Conservation (phyloP, 148 eudicot genomes). For the Chenopodium formosanum region DNA sequence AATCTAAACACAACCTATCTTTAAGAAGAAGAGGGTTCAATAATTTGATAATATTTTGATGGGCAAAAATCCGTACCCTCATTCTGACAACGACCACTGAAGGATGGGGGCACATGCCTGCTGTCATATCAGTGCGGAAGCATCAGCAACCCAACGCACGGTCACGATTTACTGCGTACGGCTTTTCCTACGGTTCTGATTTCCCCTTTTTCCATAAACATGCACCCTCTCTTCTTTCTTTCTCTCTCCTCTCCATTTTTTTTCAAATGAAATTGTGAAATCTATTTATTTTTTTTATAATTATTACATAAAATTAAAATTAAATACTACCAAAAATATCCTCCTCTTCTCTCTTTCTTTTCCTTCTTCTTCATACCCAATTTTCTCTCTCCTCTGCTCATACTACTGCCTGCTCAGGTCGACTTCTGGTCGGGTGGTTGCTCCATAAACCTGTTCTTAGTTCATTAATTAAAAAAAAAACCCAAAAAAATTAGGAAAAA, state of each 20-base stretch:
- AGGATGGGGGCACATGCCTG: slow-evolving; percentile 99
- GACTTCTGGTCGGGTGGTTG: slow-evolving; percentile 43
- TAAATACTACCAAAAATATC: background rate
- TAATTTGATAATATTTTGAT: slow-evolving; percentile 34
- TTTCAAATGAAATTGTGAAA: background rate
- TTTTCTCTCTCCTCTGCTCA: slow-evolving; percentile 31
- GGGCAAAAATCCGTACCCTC: slow-evolving; percentile 67
- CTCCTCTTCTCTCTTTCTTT: background rate
- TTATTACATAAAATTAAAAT: background rate
- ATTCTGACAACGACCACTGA: slow-evolving; percentile 96
- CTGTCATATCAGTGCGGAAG: slow-evolving; percentile 61
- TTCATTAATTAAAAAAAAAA: slow-evolving; percentile 4
- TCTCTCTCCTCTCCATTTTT: no score
- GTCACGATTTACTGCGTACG: slow-evolving; percentile 55
- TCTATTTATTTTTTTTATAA: background rate
- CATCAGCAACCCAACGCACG: slow-evolving; percentile 45
- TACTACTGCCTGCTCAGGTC: slow-evolving; percentile 38
- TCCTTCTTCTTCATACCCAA: background rate
- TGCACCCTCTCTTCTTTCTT: slow-evolving; percentile 11
- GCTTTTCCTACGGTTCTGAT: slow-evolving; percentile 45
- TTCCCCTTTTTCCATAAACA: slow-evolving; percentile 22
- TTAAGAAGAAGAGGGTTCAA: slow-evolving; percentile 8
- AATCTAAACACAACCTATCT: slow-evolving; percentile 24
- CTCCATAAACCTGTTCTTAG: slow-evolving; percentile 15
- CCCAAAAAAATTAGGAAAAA: background rate